Evolutionary conservation across 2,329 filamentous ascomycete species (phyloP).

Genomic region (Phaeomoniella chlamydospora): DNA sequence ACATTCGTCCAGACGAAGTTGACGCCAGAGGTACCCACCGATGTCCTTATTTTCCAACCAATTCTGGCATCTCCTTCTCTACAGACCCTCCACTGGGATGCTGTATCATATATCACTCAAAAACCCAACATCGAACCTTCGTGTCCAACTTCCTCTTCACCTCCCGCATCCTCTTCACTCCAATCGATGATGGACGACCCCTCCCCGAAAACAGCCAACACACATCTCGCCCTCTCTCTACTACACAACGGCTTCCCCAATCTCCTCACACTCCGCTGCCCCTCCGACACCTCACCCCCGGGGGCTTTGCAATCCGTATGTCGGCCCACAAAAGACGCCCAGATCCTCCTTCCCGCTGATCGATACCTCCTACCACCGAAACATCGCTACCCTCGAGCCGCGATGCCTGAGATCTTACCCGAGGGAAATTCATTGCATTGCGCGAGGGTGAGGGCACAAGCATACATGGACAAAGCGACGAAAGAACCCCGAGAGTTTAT

Average conservation of each 20-base stretch:
- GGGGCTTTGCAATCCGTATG: conserved; percentile 28
- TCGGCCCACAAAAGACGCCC: conserved; percentile 20
- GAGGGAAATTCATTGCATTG: conserved; percentile 27
- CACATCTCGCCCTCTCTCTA: conserved; percentile 15
- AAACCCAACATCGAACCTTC: not conserved
- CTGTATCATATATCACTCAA: conserved; percentile 12
- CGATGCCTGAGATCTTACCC: conserved; percentile 23
- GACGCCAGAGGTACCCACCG: conserved; percentile 28
- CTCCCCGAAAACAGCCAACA: conserved; percentile 5
- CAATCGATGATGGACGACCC: conserved; percentile 13
- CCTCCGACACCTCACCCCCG: conserved; percentile 26
- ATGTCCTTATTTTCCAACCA: conserved; percentile 29
- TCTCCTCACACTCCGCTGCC: conserved; percentile 24
- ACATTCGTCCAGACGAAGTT: conserved; percentile 34
- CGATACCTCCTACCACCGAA: conserved; percentile 25
- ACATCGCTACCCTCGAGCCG: conserved; percentile 25
- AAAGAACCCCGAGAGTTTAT: conserved; percentile 25
- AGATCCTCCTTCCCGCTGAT: conserved; percentile 23
- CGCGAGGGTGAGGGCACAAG: conserved; percentile 28
- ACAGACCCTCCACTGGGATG: conserved; percentile 42
- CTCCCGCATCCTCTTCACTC: conserved; percentile 47
- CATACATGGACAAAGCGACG: conserved; percentile 26
- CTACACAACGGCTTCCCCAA: conserved; percentile 25
- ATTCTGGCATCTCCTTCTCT: conserved; percentile 34
- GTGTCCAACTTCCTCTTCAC: not conserved